Percentiles rank a stretch among this genome's conserved stretches.
phyloP scores from a whole-genome alignment of 2,329 filamentous ascomycete genomes.

The Sporothrix pallida region DNA sequence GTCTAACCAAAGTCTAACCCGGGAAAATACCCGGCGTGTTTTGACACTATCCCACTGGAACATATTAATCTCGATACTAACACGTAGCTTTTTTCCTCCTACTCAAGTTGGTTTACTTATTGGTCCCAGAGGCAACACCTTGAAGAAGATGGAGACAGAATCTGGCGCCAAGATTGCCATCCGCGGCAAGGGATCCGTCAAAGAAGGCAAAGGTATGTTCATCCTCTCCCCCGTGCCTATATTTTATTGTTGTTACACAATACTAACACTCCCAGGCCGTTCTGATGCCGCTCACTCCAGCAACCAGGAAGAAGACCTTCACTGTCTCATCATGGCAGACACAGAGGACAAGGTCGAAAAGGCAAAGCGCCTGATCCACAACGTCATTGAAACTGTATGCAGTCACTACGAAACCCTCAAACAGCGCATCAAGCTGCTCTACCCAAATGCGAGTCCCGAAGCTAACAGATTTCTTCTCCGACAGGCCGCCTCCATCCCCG shows the following conservation, averaged over 20 bases:
- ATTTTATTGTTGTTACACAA: not conserved
- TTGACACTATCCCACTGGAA: not conserved
- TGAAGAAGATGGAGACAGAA: conserved; percentile 99
- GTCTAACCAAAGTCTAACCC: conserved; percentile 44
- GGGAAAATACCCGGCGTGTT: conserved; percentile 35
- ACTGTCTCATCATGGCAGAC: conserved; percentile 99
- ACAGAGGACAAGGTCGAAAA: conserved; percentile 99
- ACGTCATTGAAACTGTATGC: conserved; percentile 96
- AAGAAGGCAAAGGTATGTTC: conserved; percentile 82
- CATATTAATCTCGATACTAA: conserved; percentile 69
- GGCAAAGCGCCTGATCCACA: conserved; percentile 97
- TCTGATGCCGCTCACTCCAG: conserved; percentile 98
- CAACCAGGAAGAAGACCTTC: conserved; percentile 99
- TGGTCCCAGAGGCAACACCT: conserved; percentile 98
- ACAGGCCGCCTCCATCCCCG: conserved; percentile 95
- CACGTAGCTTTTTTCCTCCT: conserved; percentile 75
- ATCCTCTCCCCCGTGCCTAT: too few species aligned
- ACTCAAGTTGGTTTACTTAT: conserved; percentile 99
- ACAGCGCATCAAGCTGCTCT: not conserved
- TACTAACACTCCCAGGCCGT: conserved; percentile 56
- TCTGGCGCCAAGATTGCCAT: conserved; percentile 99
- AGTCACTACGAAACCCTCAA: not conserved
- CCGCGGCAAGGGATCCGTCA: conserved; percentile 98
- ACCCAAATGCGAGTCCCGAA: not conserved
- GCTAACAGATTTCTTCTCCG: not conserved